Evolutionary conservation across 1,284 basidiomycete genomes (phyloP), one percentile per base, ranked within the genome.

Genomic region (Amylostereum areolatum): DNA sequence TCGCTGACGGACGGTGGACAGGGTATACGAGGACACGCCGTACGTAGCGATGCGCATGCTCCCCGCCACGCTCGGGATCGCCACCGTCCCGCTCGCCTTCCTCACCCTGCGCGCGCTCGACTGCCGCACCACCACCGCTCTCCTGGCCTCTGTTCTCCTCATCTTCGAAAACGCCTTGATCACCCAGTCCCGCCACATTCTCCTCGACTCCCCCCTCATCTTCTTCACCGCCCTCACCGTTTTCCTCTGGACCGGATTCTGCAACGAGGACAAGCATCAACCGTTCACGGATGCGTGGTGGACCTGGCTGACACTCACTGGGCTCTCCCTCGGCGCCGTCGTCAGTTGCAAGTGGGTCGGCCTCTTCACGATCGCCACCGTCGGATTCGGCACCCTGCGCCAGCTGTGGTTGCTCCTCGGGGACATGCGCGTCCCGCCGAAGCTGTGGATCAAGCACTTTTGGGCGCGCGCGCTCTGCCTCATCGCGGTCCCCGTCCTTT

Each of bases 291-390:
- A 78, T 5, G 67, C 72, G 2, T 99, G 97, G 96, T 99, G 97
- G 97, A 73, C 75, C 0, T 96, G 92, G 84, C 84, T 99, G 25
- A 69, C 78, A n/a, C 75, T 97, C 37, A 90, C 92, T 0, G 97
- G 97, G 34, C 72, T 94, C 18, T 83, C 85, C 0, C 82, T 99
- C 18, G 97, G 97, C 40, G 92, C 93, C 1, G 93, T 97, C 36
- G 81, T 89, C 41, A 90, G 85, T 61, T 94, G 91, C 71, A 99
- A 99, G 69, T 99, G 97, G 97, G 96, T 99, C 47, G 97, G 97
- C 5, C 75, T 99, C 32, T 98, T 99, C 71, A 99, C 95, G n/a
- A 93, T 99, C 58, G 93, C 95, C 5, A 96, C 95, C 3, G 72
- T 99, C 49, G 97, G 96, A 11, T 62, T 90, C 28, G 84, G 84